Conservation (phyloP, 2,329 filamentous ascomycete genomes). For the Alternaria incomplexa region DNA sequence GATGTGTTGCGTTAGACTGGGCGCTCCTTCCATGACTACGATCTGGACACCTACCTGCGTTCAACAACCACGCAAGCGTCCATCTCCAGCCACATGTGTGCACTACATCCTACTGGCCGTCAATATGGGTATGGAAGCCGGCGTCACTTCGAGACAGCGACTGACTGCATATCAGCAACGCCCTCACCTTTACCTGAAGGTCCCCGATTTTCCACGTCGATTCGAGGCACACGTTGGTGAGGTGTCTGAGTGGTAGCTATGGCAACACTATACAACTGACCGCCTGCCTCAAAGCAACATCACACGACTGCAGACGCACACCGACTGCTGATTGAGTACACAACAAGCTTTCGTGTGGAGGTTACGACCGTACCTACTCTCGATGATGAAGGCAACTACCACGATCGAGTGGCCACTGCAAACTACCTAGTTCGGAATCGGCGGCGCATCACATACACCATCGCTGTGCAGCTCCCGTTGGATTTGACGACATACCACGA, state of each 20-base stretch:
- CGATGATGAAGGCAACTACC: not conserved
- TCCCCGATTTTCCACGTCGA: not conserved
- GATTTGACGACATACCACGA: not conserved
- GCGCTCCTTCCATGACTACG: not conserved
- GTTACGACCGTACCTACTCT: not conserved
- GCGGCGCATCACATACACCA: not conserved
- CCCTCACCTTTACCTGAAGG: slow-evolving; percentile 4
- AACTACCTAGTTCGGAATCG: not conserved
- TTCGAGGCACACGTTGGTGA: not conserved
- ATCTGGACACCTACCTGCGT: not conserved
- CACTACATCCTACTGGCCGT: not conserved
- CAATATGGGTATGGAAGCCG: not conserved
- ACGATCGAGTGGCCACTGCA: not conserved
- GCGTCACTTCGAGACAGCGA: too few relatives aligned
- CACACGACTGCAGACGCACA: not conserved
- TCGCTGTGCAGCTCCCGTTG: not conserved
- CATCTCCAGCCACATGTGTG: not conserved
- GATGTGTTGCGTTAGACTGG: not conserved
- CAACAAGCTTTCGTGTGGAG: not conserved
- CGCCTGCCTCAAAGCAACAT: not conserved
- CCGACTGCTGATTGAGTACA: not conserved
- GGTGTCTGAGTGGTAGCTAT: not conserved
- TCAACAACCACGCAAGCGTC: not conserved
- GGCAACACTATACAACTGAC: not conserved
- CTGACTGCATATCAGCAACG: not conserved